phyloP scores from a whole-genome alignment of 1,139 yeast species.

The Lodderomyces pseudojiufengensis region DNA sequence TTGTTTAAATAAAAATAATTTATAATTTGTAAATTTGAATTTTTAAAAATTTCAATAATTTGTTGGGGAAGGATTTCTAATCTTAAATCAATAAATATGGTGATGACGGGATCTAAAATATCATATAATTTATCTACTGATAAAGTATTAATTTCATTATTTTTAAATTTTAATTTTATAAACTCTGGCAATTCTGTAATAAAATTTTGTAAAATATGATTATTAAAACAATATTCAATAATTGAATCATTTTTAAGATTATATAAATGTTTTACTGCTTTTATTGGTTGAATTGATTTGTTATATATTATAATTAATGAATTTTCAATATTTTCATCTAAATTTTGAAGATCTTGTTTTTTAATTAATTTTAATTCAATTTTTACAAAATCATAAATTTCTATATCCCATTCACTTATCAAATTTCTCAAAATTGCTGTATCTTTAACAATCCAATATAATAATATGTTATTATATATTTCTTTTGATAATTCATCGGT shows the following conservation, averaged over 20 bases:
- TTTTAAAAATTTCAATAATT: constrained; percentile 46
- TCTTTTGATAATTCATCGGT: constrained; percentile 30
- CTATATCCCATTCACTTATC: constrained; percentile 56
- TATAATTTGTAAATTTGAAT: constrained; percentile 45
- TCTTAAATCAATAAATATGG: constrained; percentile 58
- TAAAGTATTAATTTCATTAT: constrained; percentile 20
- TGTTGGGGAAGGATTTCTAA: constrained; percentile 57
- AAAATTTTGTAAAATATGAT: constrained; percentile 59
- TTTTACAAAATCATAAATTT: constrained; percentile 45
- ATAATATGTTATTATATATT: constrained; percentile 52
- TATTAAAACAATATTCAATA: constrained; percentile 52
- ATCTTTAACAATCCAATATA: constrained; percentile 41
- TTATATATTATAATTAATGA: constrained; percentile 57
- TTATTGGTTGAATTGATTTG: constrained; percentile 52
- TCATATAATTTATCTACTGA: constrained; percentile 43
- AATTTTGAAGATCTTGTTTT: constrained; percentile 14
- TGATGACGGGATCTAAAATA: constrained; percentile 43
- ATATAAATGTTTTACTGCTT: constrained; percentile 64
- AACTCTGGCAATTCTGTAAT: constrained; percentile 50
- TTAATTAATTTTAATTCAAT: constrained; percentile 51
- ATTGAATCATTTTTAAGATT: constrained; percentile 52
- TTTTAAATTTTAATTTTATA: constrained; percentile 44
- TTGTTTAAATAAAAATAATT: constrained; percentile 60
- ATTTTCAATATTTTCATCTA: constrained; percentile 32
- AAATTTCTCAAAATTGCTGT: constrained; percentile 35